Evolutionary conservation across 331 rosid genomes (phyloP).

Genomic region (Quercus phellos): DNA sequence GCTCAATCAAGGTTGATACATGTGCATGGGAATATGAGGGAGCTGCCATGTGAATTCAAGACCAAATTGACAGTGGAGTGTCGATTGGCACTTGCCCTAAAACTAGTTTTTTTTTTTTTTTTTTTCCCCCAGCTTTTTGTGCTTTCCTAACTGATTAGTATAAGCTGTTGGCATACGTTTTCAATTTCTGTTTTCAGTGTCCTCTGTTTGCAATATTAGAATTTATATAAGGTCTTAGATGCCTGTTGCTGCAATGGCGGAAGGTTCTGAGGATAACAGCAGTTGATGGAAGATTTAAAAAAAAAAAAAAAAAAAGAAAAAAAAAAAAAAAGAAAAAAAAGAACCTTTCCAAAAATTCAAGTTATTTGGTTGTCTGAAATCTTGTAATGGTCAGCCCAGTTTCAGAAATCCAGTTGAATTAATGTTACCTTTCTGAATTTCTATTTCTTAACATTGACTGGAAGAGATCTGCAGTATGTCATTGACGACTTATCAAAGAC

Average conservation of each 20-base stretch:
- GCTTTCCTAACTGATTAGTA: neutral
- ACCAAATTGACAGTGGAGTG: too few species aligned
- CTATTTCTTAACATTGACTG: neutral
- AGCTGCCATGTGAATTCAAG: too few species aligned
- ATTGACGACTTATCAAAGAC: neutral
- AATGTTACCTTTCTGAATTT: neutral
- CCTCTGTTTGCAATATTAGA: neutral
- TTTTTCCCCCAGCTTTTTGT: too few species aligned
- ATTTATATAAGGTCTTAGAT: neutral
- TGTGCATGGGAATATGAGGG: too few species aligned
- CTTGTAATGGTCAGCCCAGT: neutral
- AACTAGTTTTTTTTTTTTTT: too few species aligned
- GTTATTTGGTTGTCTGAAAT: neutral
- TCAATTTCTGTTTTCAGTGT: neutral
- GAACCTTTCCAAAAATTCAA: neutral
- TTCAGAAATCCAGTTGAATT: neutral
- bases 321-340: neutral
- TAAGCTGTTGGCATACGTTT: neutral
- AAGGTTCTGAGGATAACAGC: neutral
- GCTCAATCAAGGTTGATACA: too few species aligned
- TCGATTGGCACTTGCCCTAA: too few species aligned
- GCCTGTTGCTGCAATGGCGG: neutral
- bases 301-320: neutral
- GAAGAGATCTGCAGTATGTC: neutral
- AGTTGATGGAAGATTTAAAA: neutral